Evolutionary conservation across 1,284 basidiomycete genomes (phyloP).

Genomic region (Cutaneotrichosporon cyanovorans): DNA sequence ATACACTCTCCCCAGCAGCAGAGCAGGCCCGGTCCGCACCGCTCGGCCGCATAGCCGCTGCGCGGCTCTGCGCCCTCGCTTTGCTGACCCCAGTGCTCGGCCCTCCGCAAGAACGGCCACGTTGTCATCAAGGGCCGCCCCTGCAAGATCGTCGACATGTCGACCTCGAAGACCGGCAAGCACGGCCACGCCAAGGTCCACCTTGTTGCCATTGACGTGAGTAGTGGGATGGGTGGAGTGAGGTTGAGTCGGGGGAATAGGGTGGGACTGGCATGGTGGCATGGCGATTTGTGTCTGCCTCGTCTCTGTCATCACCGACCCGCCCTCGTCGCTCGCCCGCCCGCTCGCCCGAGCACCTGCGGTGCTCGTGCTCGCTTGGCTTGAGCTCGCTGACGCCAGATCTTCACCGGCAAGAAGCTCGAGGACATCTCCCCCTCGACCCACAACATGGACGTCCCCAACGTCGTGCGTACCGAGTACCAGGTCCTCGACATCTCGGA

Average conservation of each 20-base stretch:
- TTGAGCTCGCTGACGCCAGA: conserved; percentile 53
- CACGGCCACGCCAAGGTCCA: conserved; percentile 99
- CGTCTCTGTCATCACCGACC: not conserved
- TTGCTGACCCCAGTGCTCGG: conserved; percentile 69
- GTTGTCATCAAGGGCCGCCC: conserved; percentile 77
- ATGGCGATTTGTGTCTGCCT: not conserved
- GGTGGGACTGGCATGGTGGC: too few relatives aligned
- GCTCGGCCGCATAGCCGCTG: too few relatives aligned
- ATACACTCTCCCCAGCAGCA: too few relatives aligned
- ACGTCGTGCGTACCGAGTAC: conserved; percentile 86
- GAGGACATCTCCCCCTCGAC: conserved; percentile 95
- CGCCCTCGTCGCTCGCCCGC: not conserved
- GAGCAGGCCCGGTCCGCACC: too few relatives aligned
- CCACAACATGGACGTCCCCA: conserved; percentile 80
- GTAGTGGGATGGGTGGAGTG: too few relatives aligned
- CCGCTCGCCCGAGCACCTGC: not conserved
- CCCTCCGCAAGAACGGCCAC: conserved; percentile 82
- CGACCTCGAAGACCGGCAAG: conserved; percentile 85
- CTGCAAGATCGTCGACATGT: conserved; percentile 85
- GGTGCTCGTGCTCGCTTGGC: too few relatives aligned
- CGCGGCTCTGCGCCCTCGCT: too few relatives aligned
- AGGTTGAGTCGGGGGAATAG: too few relatives aligned
- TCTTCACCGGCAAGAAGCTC: conserved; percentile 92
- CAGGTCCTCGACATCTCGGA: conserved; percentile 85
- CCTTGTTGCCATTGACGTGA: conserved; percentile 89